phyloP scores from a whole-genome alignment of 345 rosid species.

The Raphanus raphanistrum region DNA sequence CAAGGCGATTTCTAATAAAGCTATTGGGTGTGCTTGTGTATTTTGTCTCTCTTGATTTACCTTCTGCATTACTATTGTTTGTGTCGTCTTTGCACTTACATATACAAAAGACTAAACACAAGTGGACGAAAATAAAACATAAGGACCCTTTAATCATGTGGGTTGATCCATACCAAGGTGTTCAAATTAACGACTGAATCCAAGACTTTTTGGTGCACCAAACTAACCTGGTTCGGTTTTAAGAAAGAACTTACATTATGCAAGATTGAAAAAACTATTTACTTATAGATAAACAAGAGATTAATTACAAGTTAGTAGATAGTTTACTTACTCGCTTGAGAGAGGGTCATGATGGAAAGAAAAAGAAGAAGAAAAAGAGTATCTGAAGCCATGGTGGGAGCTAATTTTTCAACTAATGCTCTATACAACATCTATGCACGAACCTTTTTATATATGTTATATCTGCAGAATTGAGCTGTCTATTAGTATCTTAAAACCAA shows the following conservation, averaged over 20 bases:
- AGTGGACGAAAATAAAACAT: neutral
- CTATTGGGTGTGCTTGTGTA: no score
- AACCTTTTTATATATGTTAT: neutral
- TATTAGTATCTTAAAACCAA: conserved; percentile 1
- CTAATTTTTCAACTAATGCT: neutral
- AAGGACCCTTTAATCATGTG: neutral
- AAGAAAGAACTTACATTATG: neutral
- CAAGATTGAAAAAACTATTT: neutral
- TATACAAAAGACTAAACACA: neutral
- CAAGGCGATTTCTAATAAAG: no score
- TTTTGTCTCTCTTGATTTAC: no score
- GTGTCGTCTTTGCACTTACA: no score
- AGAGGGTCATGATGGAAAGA: conserved; percentile 4
- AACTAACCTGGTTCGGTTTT: neutral
- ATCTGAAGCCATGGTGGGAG: conserved; percentile 15
- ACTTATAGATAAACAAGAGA: neutral
- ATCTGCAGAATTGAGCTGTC: neutral
- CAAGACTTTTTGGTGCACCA: neutral
- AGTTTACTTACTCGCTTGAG: conserved; percentile 27
- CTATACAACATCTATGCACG: neutral
- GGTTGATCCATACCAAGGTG: neutral
- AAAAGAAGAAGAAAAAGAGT: conserved; percentile 11
- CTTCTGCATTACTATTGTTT: no score
- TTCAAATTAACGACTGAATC: neutral
- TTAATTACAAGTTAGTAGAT: neutral